These are phyloP conservation scores for Evansstolkia leycettana DNA, from an alignment of 495 filamentous ascomycete genomes.

Conservation along the genomic window DNA sequence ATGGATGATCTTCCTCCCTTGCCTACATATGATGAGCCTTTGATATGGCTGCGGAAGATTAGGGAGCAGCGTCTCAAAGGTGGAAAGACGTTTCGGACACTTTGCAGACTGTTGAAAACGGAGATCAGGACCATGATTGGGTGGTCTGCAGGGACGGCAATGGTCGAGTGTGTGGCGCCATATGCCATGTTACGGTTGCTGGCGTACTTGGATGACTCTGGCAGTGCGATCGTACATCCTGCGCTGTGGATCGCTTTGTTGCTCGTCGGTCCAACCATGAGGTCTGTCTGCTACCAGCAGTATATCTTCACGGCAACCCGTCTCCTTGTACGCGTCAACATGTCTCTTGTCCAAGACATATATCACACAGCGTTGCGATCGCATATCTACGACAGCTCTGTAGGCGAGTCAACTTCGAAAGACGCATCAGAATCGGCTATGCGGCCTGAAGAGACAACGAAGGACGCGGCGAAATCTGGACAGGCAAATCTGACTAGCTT, in stretches of 20 bases:
- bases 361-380: slow-evolving; percentile 37
- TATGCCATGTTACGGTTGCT: slow-evolving; percentile 33
- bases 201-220: slow-evolving; percentile 16
- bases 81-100: slow-evolving; percentile 27
- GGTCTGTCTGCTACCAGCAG: slow-evolving; percentile 32
- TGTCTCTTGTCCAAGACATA: slow-evolving; percentile 36
- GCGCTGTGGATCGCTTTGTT: slow-evolving; percentile 32
- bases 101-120: slow-evolving; percentile 21
- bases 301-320: slow-evolving; percentile 37
- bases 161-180: slow-evolving; percentile 28
- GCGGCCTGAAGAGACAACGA: too few species aligned
- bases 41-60: slow-evolving; percentile 24
- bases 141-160: slow-evolving; percentile 19
- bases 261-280: slow-evolving; percentile 28
- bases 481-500: slow-evolving; percentile 36
- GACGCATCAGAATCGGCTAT: slow-evolving; percentile 10
- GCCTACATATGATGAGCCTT: slow-evolving; percentile 37
- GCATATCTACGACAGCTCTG: slow-evolving; percentile 14
- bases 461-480: slow-evolving; percentile 18
- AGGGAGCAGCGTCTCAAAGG: slow-evolving; percentile 22
- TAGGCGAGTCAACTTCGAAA: slow-evolving; percentile 2
- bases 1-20: slow-evolving; percentile 35
- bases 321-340: slow-evolving; percentile 30
- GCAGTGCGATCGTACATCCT: slow-evolving; percentile 21
- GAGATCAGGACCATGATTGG: slow-evolving; percentile 26